Evolutionary conservation across 1,139 yeast genomes (phyloP), one percentile per base, ranked within the genome.

Genomic region (Yamadazyma aaseri): DNA sequence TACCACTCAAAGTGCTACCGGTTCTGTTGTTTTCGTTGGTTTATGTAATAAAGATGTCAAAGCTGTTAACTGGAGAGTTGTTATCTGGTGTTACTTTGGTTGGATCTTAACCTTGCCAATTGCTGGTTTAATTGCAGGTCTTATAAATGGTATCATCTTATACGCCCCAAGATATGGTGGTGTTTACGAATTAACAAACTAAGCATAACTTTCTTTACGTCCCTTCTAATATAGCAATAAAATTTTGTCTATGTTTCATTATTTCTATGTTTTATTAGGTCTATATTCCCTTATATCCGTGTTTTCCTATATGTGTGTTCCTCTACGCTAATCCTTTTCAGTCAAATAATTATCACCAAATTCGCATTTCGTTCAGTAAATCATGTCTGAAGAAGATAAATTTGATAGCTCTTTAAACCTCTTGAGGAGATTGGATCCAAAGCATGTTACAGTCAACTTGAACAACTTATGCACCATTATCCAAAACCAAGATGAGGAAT

Each of bases 371-470:
- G 11, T n/a, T n/a, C 21, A 7, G 21, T 18, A 6, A 22, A 23
- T 29, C 24, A 54, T 53, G 57, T 45, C 58, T 8, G 49, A 48
- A 39, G 86, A 82, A 40, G 86, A 82, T 46, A 75, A 81, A 40
- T 81, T 78, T 53, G 97, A 90, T 58, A 90, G 96, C 15, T 85
- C 97, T 5, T 71, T 92, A 39, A 96, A 89, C 54, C 73, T 92
- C 29, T 73, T 92, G 38, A 80, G 97, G 48, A 79, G 97, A 42
- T 69, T 92, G 44, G 84, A 89, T 54, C 97, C 98, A 13, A 74
- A 79, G 40, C 63, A 78, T 44, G 76, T 87, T 35, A 48, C 78
- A 10, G 51, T 62, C 28, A 86, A 92, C 58, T 66, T 92, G 44
- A 71, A 72, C 32, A 71, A 79, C 40, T 61, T 92, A 34, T 86